These are phyloP conservation scores for Pseudopyricularia javanii DNA, from an alignment of 2,329 filamentous ascomycete species.

Conservation along the genomic window DNA sequence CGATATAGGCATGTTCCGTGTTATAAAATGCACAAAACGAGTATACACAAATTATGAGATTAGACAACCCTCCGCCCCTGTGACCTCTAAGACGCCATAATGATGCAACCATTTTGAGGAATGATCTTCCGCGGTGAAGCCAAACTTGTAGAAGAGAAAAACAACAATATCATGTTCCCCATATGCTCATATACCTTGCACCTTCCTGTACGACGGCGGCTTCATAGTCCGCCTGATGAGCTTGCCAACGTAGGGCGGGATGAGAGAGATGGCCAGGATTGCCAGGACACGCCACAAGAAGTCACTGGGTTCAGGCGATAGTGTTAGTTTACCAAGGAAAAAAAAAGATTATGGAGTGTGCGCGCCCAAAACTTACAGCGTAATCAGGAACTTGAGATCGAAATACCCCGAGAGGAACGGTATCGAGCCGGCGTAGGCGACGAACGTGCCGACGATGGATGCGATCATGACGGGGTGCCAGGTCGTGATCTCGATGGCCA, in stretches of 20 bases:
- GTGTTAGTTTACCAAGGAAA: neutral
- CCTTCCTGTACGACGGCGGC: conserved; percentile 90
- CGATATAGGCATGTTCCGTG: too few species aligned
- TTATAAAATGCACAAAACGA: neutral
- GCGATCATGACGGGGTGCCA: conserved; percentile 93
- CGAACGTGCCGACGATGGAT: conserved; percentile 68
- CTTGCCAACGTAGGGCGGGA: conserved; percentile 82
- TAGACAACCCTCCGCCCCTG: neutral
- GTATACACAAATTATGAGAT: neutral
- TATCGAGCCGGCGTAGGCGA: conserved; percentile 68
- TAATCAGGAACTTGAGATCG: conserved; percentile 68
- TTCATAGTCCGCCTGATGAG: conserved; percentile 73
- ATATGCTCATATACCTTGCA: conserved; percentile 49
- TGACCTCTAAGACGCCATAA: neutral
- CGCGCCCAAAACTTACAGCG: conserved; percentile 39
- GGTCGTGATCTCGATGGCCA: conserved; percentile 88
- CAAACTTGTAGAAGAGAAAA: neutral
- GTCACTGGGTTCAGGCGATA: conserved; percentile 32
- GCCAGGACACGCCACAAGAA: conserved; percentile 83
- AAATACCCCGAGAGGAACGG: conserved; percentile 88
- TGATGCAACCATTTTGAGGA: neutral
- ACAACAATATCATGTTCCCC: neutral
- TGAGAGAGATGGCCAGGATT: conserved; percentile 66
- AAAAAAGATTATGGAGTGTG: neutral
- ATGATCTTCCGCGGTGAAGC: neutral